Percentiles rank a stretch among this genome's conserved stretches.
Conservation (phyloP, 2,329 filamentous ascomycete genomes). For the Cladosporium phlei region DNA sequence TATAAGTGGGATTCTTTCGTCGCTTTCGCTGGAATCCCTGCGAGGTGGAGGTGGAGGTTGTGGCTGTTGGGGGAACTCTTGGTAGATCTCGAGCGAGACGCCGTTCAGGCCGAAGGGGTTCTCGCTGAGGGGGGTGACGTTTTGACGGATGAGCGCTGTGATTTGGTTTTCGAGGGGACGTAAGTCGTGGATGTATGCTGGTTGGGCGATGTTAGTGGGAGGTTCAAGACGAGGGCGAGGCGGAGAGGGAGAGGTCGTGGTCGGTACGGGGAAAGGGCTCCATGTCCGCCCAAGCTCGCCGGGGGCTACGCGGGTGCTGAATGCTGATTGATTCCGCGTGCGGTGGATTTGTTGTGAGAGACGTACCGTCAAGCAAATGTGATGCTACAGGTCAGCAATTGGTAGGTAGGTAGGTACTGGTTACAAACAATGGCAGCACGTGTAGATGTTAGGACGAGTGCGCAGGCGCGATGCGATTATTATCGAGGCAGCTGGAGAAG, state of each 20-base stretch:
- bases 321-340: neutral
- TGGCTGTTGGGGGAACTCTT: no score
- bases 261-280: conserved; percentile 13
- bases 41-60: no score
- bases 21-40: no score
- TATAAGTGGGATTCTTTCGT: no score
- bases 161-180: no score
- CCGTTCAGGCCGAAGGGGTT: no score
- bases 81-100: no score
- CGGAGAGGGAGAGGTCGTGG: neutral
- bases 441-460: neutral
- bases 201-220: neutral
- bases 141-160: no score
- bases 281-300: conserved; percentile 11
- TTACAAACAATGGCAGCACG: conserved; percentile 3
- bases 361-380: conserved; percentile 11
- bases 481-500: neutral
- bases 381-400: neutral
- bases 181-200: conserved; percentile 1
- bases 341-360: neutral
- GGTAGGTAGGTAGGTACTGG: neutral
- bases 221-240: neutral
- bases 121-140: no score
- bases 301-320: neutral
- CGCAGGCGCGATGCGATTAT: conserved; percentile 10